Percentiles rank a stretch among this genome's conserved stretches.
Evolutionary conservation across 2,329 filamentous ascomycete species (phyloP).

Genomic region (Zasmidium citrigriseum): DNA sequence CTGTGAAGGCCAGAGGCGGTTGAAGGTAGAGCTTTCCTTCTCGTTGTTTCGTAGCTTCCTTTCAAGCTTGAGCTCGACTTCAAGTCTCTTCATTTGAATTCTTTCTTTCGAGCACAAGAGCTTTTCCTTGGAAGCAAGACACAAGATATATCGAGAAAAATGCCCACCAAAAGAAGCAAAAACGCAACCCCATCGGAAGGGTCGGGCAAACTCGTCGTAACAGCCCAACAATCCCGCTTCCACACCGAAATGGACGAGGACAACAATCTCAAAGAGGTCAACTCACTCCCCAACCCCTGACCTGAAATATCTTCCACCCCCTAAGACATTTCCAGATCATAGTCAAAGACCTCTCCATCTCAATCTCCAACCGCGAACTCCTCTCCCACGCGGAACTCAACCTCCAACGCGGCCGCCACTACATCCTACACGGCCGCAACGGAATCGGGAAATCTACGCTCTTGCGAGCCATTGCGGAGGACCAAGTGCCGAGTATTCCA

Average conservation of each 20-base stretch:
- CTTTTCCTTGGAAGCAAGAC: no score
- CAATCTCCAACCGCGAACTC: slow-evolving; percentile 63
- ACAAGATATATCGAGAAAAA: background rate
- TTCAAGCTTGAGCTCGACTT: no score
- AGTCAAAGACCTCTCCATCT: slow-evolving; percentile 71
- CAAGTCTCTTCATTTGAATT: no score
- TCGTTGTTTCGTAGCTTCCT: background rate
- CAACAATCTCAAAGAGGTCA: slow-evolving; percentile 25
- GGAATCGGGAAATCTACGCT: slow-evolving; percentile 82
- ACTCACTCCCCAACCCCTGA: no score
- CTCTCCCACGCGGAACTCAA: slow-evolving; percentile 69
- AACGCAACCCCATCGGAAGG: background rate
- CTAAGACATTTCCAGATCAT: slow-evolving; percentile 35
- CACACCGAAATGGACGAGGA: slow-evolving; percentile 26
- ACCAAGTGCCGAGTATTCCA: slow-evolving; percentile 75
- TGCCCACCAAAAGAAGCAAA: slow-evolving; percentile 3
- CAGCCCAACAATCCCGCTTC: slow-evolving; percentile 26
- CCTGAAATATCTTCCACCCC: background rate
- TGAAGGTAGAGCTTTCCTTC: background rate
- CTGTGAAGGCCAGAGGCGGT: background rate
- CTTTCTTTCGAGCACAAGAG: no score
- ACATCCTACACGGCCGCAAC: slow-evolving; percentile 78
- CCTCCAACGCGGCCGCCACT: slow-evolving; percentile 71
- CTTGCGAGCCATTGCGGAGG: slow-evolving; percentile 73
- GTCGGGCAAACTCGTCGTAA: slow-evolving; percentile 16